These are phyloP conservation scores for Eimeria necatrix DNA, from an alignment of 169 alveolate species.

Conservation along the genomic window DNA sequence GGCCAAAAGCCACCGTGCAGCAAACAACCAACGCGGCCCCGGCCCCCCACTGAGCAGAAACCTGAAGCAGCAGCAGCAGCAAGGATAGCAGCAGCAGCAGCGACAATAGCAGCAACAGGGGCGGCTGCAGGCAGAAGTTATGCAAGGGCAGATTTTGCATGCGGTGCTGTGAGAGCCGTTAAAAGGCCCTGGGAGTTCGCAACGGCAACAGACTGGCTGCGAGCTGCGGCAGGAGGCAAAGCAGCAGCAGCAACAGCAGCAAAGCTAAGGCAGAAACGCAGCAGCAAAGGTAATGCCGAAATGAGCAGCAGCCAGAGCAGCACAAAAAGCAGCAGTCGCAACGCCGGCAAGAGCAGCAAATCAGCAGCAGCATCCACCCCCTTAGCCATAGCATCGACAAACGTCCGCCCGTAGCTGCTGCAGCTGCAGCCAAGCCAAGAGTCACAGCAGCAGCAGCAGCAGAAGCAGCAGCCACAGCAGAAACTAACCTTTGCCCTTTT, in stretches of 20 bases:
- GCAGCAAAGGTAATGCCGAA: not conserved
- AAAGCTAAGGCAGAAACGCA: not conserved
- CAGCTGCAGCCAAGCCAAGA: not conserved
- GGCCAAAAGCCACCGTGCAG: constrained; percentile 99
- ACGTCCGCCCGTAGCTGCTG: constrained; percentile 5
- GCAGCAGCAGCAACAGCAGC: not conserved
- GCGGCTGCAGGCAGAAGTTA: not conserved
- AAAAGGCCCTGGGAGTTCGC: not conserved
- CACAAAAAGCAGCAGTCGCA: not conserved
- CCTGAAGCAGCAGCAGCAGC: constrained; percentile 59
- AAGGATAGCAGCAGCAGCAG: constrained; percentile 7
- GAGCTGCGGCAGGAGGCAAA: not conserved
- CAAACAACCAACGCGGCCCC: constrained; percentile 95
- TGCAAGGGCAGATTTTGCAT: not conserved
- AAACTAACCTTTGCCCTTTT: not conserved
- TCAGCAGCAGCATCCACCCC: not conserved
- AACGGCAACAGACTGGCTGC: not conserved
- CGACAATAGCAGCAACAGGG: not conserved
- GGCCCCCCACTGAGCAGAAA: constrained; percentile 94
- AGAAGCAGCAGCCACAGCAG: not conserved
- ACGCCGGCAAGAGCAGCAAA: not conserved
- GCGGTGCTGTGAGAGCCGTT: not conserved
- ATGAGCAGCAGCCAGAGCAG: not conserved
- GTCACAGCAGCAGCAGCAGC: not conserved
- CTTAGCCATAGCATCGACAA: constrained; percentile 9